phyloP scores from a whole-genome alignment of 306 rosid genomes.

The Hippophae tibetana region DNA sequence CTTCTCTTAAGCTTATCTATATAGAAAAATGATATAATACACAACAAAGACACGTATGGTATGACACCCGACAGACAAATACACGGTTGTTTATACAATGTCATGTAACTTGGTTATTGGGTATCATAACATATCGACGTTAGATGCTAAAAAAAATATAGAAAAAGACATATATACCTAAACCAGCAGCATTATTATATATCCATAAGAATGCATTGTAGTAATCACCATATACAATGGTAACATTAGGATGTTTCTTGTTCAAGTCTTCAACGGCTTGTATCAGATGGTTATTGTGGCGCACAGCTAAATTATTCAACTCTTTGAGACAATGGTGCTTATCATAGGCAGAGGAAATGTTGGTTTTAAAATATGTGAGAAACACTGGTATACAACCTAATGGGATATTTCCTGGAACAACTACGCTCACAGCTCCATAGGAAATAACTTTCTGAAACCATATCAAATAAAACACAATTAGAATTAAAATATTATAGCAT shows the following conservation, averaged over 20 bases:
- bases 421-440: constrained; percentile 10
- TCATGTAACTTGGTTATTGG: too few relatives aligned
- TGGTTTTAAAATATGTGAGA: constrained; percentile 9
- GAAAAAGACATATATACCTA: constrained; percentile 4
- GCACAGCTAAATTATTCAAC: neutral
- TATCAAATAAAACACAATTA: neutral
- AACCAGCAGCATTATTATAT: neutral
- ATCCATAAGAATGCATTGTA: constrained; percentile 17
- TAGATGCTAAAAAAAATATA: neutral
- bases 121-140: too few relatives aligned
- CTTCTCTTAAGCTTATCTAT: too few relatives aligned
- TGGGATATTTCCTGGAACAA: constrained; percentile 19
- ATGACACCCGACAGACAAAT: too few relatives aligned
- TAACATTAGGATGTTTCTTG: constrained; percentile 5
- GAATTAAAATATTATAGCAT: neutral
- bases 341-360: constrained; percentile 8
- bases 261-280: constrained; percentile 10
- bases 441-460: constrained; percentile 8
- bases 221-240: constrained; percentile 18
- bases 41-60: too few relatives aligned
- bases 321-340: constrained; percentile 5
- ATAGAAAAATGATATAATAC: too few relatives aligned
- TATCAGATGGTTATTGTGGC: constrained; percentile 15
- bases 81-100: too few relatives aligned
- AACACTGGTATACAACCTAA: constrained; percentile 15